A percentile compares a stretch with the other conserved stretches of the same genome.
Evolutionary conservation across 768 basidiomycete genomes (phyloP).

Genomic region (Tylopilus vinaceipallidus): DNA sequence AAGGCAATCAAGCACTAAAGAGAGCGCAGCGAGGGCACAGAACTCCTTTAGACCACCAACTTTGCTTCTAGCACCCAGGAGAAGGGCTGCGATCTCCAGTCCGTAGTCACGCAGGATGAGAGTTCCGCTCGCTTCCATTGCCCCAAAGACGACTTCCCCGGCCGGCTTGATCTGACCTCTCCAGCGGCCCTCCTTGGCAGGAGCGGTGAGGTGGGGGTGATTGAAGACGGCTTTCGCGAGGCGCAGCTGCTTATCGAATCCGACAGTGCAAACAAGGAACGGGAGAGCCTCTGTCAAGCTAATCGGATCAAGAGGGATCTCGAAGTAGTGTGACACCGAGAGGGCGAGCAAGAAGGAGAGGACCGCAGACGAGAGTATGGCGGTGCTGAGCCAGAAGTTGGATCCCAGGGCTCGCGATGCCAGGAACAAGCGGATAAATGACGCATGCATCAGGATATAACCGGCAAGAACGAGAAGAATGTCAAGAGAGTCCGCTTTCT

Average conservation of each 20-base stretch:
- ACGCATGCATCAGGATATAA: slow-evolving; percentile 93
- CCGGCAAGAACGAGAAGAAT: slow-evolving; percentile 92
- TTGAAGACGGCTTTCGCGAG: slow-evolving; percentile 88
- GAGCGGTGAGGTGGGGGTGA: slow-evolving; percentile 61
- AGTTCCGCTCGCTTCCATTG: slow-evolving; percentile 74
- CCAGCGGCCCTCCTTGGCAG: slow-evolving; percentile 39
- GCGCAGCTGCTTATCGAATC: slow-evolving; percentile 95
- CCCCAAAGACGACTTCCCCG: slow-evolving; percentile 80
- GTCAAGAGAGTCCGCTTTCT: slow-evolving; percentile 95
- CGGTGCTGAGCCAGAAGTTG: slow-evolving; percentile 65
- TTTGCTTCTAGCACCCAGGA: slow-evolving; percentile 81
- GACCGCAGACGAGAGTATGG: slow-evolving; percentile 76
- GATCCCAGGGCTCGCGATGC: slow-evolving; percentile 84
- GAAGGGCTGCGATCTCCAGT: slow-evolving; percentile 86
- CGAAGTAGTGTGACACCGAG: slow-evolving; percentile 69
- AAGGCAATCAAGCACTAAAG: slow-evolving; percentile 82
- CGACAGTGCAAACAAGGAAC: slow-evolving; percentile 96
- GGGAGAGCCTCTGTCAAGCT: slow-evolving; percentile 93
- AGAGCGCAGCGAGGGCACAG: slow-evolving; percentile 90
- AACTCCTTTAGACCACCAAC: slow-evolving; percentile 92
- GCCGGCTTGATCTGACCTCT: slow-evolving; percentile 65
- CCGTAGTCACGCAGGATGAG: slow-evolving; percentile 91
- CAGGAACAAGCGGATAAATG: slow-evolving; percentile 88
- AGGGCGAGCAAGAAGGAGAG: slow-evolving; percentile 85
- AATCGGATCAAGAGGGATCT: slow-evolving; percentile 89